Conservation (phyloP, 805 yeast genomes). For the Candida sakaeoensis region DNA sequence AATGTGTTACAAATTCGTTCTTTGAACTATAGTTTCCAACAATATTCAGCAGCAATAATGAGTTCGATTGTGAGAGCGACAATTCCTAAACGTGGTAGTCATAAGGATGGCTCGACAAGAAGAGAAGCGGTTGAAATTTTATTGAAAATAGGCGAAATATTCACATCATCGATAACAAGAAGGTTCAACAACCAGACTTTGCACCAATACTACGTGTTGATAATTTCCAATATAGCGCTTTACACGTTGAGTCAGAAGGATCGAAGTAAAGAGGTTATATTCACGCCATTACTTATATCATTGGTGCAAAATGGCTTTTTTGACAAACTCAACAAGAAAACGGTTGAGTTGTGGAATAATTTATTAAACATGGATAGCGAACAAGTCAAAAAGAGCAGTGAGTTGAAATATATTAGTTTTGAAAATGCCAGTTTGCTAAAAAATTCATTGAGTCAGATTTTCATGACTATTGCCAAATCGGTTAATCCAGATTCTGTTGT, state of each 20-base stretch:
- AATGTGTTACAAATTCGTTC: constrained; percentile 57
- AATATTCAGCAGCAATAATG: constrained; percentile 38
- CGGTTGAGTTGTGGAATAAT: constrained; percentile 15
- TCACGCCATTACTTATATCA: constrained; percentile 42
- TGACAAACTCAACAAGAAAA: constrained; percentile 25
- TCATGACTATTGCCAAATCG: constrained; percentile 45
- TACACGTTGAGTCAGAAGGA: constrained; percentile 32
- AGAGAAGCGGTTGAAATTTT: constrained; percentile 41
- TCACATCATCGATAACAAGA: constrained; percentile 23
- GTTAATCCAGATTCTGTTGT: constrained; percentile 35
- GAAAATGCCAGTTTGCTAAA: constrained; percentile 35
- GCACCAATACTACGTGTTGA: constrained; percentile 31
- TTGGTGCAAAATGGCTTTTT: constrained; percentile 53
- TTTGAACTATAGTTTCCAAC: constrained; percentile 47
- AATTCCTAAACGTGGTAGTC: constrained; percentile 48
- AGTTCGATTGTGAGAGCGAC: constrained; percentile 43
- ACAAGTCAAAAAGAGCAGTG: constrained; percentile 19
- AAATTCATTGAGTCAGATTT: constrained; percentile 39
- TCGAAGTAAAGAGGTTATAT: constrained; percentile 22
- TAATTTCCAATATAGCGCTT: constrained; percentile 28
- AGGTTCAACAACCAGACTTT: constrained; percentile 15
- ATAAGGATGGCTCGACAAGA: constrained; percentile 22
- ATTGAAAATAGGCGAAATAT: constrained; percentile 23
- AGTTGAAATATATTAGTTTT: constrained; percentile 28
- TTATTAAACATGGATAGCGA: constrained; percentile 14